A percentile compares a stretch with the other conserved stretches of the same genome.
Evolutionary conservation across 2,329 filamentous ascomycete species (phyloP).

Genomic region (Beauveria bassiana): DNA sequence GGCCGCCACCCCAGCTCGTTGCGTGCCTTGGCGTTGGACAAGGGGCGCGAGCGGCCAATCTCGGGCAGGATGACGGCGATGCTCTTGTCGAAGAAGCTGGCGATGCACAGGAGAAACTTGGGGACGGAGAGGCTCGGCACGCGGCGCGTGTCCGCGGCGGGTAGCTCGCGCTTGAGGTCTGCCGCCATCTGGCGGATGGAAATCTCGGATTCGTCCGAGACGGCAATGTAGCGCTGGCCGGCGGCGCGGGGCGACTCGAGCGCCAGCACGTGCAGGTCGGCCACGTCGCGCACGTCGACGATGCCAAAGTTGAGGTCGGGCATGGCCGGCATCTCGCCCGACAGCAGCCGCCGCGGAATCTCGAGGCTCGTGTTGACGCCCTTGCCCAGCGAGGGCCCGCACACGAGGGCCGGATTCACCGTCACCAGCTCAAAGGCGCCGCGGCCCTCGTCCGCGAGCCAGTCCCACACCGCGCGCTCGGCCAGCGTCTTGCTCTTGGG

Average conservation of each 20-base stretch:
- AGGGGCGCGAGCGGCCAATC: background rate
- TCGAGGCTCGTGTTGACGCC: constrained; percentile 13
- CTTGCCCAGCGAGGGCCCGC: constrained; percentile 13
- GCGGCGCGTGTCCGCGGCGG: background rate
- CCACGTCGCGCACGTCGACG: constrained; percentile 19
- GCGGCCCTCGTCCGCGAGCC: constrained; percentile 1
- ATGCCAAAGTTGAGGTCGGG: constrained; percentile 19
- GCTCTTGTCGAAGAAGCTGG: background rate
- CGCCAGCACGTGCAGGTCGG: constrained; percentile 10
- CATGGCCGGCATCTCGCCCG: constrained; percentile 19
- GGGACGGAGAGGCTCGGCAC: background rate
- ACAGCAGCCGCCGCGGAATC: constrained; percentile 19
- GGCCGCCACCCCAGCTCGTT: constrained; percentile 7
- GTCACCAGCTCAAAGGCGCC: constrained; percentile 3
- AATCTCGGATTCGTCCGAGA: constrained; percentile 3
- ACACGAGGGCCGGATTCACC: constrained; percentile 13
- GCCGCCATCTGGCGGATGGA: background rate
- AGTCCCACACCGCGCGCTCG: constrained; percentile 16
- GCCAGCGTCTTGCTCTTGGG: constrained; percentile 14
- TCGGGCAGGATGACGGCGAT: constrained; percentile 1
- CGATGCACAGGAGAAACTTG: background rate
- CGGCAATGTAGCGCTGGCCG: constrained; percentile 9
- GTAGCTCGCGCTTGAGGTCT: background rate
- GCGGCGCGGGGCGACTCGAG: constrained; percentile 5
- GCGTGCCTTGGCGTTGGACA: background rate